phyloP scores from a whole-genome alignment of 441 rosid genomes.

The Melastoma candidum region DNA sequence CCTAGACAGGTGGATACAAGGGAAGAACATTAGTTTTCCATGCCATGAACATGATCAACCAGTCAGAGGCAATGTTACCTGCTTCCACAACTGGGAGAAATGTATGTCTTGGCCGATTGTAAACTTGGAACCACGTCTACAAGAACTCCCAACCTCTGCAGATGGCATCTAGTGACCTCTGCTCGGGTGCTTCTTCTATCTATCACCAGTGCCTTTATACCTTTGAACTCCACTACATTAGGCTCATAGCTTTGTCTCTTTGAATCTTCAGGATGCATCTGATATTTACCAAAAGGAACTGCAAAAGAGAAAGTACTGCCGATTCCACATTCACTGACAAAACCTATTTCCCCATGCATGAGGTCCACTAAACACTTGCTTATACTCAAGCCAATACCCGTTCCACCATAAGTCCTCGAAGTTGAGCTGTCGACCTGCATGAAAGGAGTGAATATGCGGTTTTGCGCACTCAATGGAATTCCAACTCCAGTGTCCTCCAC shows the following conservation, averaged over 20 bases:
- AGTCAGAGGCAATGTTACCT: constrained; percentile 31
- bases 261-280: constrained; percentile 30
- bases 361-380: constrained; percentile 86
- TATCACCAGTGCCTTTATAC: constrained; percentile 60
- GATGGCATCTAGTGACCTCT: constrained; percentile 76
- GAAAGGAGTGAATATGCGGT: constrained; percentile 82
- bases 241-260: constrained; percentile 41
- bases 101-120: constrained; percentile 32
- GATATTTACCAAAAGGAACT: constrained; percentile 51
- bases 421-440: constrained; percentile 99
- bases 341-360: constrained; percentile 92
- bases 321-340: constrained; percentile 59
- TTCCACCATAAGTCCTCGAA: constrained; percentile 91
- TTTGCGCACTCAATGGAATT: constrained; percentile 69
- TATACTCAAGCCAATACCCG: constrained; percentile 94
- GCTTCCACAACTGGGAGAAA: constrained; percentile 21
- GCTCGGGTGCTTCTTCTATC: constrained; percentile 69
- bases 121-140: constrained; percentile 35
- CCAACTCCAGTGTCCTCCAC: constrained; percentile 97
- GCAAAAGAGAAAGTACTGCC: constrained; percentile 94
- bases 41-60: neutral
- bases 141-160: constrained; percentile 61
- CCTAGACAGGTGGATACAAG: constrained; percentile 2
- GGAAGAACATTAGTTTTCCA: neutral
- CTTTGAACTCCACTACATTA: constrained; percentile 39